Evolutionary conservation across 2,329 filamentous ascomycete species (phyloP).

Genomic region (Claviceps sp.): DNA sequence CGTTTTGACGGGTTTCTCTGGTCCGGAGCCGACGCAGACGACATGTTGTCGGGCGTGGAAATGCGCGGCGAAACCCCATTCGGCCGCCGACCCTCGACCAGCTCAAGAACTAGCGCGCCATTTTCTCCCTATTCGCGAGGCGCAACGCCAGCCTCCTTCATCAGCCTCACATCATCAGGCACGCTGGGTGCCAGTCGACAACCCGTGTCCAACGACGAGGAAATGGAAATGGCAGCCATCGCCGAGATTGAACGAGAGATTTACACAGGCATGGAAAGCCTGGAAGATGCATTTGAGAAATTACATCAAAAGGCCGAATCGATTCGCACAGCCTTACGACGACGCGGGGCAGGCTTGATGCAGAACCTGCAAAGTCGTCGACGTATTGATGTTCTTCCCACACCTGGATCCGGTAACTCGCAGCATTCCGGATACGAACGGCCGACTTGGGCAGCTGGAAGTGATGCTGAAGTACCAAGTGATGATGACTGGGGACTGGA

Average conservation of each 20-base stretch:
- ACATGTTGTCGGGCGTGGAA: slow-evolving; percentile 28
- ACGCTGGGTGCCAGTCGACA: slow-evolving; percentile 29
- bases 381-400: slow-evolving; percentile 40
- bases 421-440: slow-evolving; percentile 31
- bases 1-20: slow-evolving; percentile 93
- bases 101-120: slow-evolving; percentile 33
- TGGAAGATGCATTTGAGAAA: slow-evolving; percentile 87
- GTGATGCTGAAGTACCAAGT: slow-evolving; percentile 35
- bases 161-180: slow-evolving; percentile 41
- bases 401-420: slow-evolving; percentile 33
- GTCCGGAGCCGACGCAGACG: slow-evolving; percentile 68
- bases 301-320: slow-evolving; percentile 76
- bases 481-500: slow-evolving; percentile 48
- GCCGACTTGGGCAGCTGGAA: slow-evolving; percentile 22
- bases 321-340: slow-evolving; percentile 65
- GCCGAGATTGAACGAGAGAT: slow-evolving; percentile 90
- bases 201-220: slow-evolving; percentile 79
- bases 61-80: slow-evolving; percentile 43
- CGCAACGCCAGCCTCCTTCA: slow-evolving; percentile 43
- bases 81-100: slow-evolving; percentile 21
- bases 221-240: slow-evolving; percentile 79
- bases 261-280: slow-evolving; percentile 81
- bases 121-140: slow-evolving; percentile 40
- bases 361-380: slow-evolving; percentile 47
- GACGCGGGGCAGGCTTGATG: slow-evolving; percentile 67